Conservation (phyloP, 345 rosid species). For the Dovyalis caffra region DNA sequence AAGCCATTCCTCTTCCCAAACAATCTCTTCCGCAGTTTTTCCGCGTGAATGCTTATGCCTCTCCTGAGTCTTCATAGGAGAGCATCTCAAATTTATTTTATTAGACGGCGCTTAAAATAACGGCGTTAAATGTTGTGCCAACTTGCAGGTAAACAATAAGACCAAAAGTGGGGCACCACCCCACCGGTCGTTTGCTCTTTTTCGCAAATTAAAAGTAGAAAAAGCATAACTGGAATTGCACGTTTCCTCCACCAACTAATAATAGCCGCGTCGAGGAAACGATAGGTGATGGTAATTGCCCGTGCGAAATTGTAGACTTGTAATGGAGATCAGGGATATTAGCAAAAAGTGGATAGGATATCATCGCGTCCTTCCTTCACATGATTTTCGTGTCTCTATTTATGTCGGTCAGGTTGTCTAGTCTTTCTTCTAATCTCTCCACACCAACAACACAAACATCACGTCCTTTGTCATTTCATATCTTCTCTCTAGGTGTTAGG, state of each 20-base stretch:
- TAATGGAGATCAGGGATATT: background rate
- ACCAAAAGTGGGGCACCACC: slow-evolving; percentile 16
- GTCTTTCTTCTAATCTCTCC: background rate
- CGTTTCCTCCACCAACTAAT: slow-evolving; percentile 12
- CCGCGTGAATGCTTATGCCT: background rate
- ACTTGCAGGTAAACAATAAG: slow-evolving; percentile 14
- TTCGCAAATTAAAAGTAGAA: background rate
- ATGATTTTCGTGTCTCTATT: slow-evolving; percentile 9
- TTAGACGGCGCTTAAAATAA: slow-evolving; percentile 1
- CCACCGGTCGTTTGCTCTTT: background rate
- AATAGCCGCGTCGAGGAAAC: slow-evolving; percentile 18
- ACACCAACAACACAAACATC: background rate
- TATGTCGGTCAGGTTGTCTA: background rate
- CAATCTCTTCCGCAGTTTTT: background rate
- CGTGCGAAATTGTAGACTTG: slow-evolving; percentile 6
- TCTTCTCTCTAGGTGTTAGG: too few relatives aligned
- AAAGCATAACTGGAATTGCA: slow-evolving; percentile 25
- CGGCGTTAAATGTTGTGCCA: slow-evolving; percentile 13
- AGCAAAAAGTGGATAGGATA: background rate
- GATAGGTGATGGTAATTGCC: background rate
- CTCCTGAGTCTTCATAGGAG: too few relatives aligned
- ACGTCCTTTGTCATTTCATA: background rate
- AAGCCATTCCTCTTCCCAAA: background rate
- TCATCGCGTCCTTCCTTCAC: background rate
- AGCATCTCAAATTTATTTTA: too few relatives aligned